phyloP scores from a whole-genome alignment of 768 basidiomycete species.

The Tricholoma bakamatsutake region DNA sequence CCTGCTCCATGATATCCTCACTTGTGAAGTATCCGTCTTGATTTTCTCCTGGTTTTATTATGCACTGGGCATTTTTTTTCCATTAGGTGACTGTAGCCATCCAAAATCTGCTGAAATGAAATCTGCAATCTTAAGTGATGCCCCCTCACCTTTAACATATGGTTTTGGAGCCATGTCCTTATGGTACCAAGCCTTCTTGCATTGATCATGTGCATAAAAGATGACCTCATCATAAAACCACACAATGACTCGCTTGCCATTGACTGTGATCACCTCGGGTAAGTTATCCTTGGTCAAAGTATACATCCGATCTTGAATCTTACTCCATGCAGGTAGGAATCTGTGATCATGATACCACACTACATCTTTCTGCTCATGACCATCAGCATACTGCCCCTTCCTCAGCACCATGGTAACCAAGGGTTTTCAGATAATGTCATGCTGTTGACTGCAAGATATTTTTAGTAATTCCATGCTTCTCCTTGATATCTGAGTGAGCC shows the following conservation, averaged over 20 bases:
- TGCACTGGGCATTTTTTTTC: background rate
- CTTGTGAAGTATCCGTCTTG: background rate
- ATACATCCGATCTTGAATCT: background rate
- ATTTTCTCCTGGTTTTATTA: background rate
- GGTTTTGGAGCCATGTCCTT: background rate
- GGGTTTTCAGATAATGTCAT: constrained; percentile 14
- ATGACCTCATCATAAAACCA: background rate
- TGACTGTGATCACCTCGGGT: background rate
- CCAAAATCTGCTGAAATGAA: background rate
- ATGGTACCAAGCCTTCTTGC: background rate
- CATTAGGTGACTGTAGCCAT: background rate
- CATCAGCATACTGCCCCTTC: constrained; percentile 8
- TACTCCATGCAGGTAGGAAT: constrained; percentile 17
- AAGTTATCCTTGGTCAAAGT: constrained; percentile 8
- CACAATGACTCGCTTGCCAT: background rate
- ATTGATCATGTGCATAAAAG: background rate
- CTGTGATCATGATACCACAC: constrained; percentile 21
- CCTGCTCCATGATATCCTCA: background rate
- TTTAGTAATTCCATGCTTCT: constrained; percentile 11
- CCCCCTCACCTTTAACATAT: constrained; percentile 14
- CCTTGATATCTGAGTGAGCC: constrained; percentile 9
- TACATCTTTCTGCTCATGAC: constrained; percentile 30
- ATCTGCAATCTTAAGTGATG: constrained; percentile 20
- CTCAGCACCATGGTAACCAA: constrained; percentile 8
- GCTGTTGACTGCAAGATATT: constrained; percentile 2